Conservation (phyloP, 2,329 filamentous ascomycete genomes). For the Seiridium cupressi region DNA sequence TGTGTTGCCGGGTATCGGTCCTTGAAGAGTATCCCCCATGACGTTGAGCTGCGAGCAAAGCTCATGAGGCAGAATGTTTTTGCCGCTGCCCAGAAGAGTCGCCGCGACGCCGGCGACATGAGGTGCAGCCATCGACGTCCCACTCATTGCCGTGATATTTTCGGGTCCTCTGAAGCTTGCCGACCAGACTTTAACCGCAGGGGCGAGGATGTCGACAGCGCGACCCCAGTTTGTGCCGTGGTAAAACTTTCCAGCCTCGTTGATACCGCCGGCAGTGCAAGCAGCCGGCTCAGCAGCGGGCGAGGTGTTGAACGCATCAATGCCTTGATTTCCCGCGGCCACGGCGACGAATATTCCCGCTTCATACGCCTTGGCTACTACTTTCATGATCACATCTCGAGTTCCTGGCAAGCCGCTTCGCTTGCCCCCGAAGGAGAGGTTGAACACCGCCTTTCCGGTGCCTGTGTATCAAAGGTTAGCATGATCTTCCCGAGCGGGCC, state of each 20-base stretch:
- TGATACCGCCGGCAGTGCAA: conserved; percentile 18
- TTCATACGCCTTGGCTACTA: conserved; percentile 12
- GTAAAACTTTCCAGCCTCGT: conserved; percentile 8
- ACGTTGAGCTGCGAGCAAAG: too few species aligned
- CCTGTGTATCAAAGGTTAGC: conserved; percentile 3
- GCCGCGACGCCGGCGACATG: conserved; percentile 10
- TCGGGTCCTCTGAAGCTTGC: neutral
- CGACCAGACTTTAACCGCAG: conserved; percentile 10
- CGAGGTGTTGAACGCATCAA: conserved; percentile 14
- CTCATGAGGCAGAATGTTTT: too few species aligned
- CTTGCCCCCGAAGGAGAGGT: conserved; percentile 20
- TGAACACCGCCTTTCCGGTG: conserved; percentile 16
- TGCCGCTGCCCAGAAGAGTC: neutral
- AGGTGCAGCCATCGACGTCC: conserved; percentile 1
- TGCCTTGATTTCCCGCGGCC: conserved; percentile 19
- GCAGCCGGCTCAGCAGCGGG: conserved; percentile 15
- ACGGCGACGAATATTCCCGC: conserved; percentile 16
- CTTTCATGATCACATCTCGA: conserved; percentile 12
- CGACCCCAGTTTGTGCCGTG: conserved; percentile 17
- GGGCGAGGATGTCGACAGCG: conserved; percentile 16
- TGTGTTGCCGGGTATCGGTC: too few species aligned
- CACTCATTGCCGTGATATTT: neutral
- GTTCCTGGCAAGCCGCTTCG: conserved; percentile 20
- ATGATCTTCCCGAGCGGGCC: too few species aligned
- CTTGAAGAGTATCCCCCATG: too few species aligned